phyloP scores from a whole-genome alignment of 169 alveolate species.

The Plasmodium billcollinsi region DNA sequence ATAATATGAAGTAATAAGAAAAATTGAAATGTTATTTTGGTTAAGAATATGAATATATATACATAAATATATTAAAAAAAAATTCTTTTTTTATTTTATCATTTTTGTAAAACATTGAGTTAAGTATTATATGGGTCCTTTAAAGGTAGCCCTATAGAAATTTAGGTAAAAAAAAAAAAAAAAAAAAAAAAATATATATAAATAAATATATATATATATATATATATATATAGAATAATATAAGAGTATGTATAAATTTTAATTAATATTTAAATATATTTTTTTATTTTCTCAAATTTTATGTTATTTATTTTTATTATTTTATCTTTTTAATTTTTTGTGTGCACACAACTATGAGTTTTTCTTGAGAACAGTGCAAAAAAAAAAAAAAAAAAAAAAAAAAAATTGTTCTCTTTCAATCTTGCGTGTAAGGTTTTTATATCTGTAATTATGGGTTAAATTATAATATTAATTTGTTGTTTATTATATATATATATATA shows the following conservation, averaged over 20 bases:
- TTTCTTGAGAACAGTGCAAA: background rate
- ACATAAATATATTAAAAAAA: too few relatives aligned
- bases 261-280: background rate
- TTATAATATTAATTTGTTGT: too few relatives aligned
- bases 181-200: background rate
- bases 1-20: too few relatives aligned
- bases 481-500: too few relatives aligned
- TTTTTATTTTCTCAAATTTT: background rate
- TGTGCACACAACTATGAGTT: constrained; percentile 1
- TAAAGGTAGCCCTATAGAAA: too few relatives aligned
- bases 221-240: background rate
- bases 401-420: background rate
- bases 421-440: background rate
- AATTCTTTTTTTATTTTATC: too few relatives aligned
- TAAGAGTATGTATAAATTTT: background rate
- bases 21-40: too few relatives aligned
- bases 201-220: background rate
- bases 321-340: background rate
- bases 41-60: too few relatives aligned
- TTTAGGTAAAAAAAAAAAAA: constrained; percentile 18
- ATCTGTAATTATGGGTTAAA: background rate
- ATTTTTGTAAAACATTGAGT: too few relatives aligned
- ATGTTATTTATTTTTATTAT: background rate
- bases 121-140: too few relatives aligned
- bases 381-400: constrained; percentile 10